phyloP scores from a whole-genome alignment of 305 asterid genomes.

The Euphrasia arctica region DNA sequence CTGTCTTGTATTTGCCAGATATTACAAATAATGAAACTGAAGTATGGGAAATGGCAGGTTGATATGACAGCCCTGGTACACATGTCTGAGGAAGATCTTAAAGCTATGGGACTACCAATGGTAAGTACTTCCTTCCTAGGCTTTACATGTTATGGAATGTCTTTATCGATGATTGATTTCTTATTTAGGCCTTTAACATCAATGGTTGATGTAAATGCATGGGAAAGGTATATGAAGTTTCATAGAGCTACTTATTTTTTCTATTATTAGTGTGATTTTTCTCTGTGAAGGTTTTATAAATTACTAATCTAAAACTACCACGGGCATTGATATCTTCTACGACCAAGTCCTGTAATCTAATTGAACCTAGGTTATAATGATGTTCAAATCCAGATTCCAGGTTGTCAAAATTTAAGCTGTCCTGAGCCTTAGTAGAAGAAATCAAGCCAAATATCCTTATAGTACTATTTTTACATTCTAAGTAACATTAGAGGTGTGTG shows the following conservation, averaged over 20 bases:
- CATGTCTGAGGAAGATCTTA: constrained; percentile 88
- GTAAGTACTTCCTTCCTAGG: constrained; percentile 32
- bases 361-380: constrained; percentile 1
- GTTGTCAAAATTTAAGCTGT: background rate
- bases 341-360: constrained; percentile 6
- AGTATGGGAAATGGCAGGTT: constrained; percentile 45
- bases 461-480: background rate
- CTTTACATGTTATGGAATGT: constrained; percentile 3
- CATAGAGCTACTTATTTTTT: constrained; percentile 15
- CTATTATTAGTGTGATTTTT: background rate
- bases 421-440: constrained; percentile 12
- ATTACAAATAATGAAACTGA: constrained; percentile 15
- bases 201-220: constrained; percentile 9
- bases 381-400: background rate
- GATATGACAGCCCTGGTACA: constrained; percentile 77
- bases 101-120: constrained; percentile 87
- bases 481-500: no score
- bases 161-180: background rate
- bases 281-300: background rate
- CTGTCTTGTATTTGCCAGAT: constrained; percentile 16
- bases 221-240: constrained; percentile 13
- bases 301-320: constrained; percentile 10
- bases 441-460: background rate
- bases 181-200: constrained; percentile 15
- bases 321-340: constrained; percentile 1